Conservation (phyloP, 2,329 filamentous ascomycete species). For the Pestalotiopsis fici region DNA sequence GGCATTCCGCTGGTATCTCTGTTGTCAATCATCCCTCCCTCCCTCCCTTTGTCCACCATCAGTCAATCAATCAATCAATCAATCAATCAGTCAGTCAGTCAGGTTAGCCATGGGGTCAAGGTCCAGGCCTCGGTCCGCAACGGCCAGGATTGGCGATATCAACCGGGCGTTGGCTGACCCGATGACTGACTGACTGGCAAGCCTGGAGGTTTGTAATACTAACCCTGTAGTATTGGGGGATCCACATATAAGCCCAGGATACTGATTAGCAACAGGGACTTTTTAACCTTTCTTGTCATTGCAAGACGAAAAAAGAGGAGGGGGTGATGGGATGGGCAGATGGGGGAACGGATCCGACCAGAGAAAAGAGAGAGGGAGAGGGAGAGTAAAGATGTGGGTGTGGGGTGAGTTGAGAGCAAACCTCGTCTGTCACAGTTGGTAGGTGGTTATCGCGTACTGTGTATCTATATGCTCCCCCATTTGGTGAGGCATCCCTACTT, state of each 20-base stretch:
- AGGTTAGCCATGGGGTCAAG: constrained; percentile 14
- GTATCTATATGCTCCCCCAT: background rate
- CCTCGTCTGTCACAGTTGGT: constrained; percentile 1
- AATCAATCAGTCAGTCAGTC: too few species aligned
- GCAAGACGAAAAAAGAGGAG: constrained; percentile 21
- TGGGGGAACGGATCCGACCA: constrained; percentile 12
- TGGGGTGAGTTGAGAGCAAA: constrained; percentile 16
- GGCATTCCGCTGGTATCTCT: background rate
- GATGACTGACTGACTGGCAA: constrained; percentile 20
- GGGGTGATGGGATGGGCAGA: background rate
- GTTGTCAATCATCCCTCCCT: background rate
- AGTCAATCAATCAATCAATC: too few species aligned
- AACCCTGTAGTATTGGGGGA: constrained; percentile 17
- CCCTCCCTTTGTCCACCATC: background rate
- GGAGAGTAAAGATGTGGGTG: constrained; percentile 8
- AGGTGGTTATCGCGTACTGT: background rate
- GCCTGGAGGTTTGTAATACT: constrained; percentile 24
- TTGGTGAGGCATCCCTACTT: background rate
- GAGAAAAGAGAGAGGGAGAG: constrained; percentile 19
- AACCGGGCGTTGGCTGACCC: constrained; percentile 24
- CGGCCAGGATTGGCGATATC: constrained; percentile 19
- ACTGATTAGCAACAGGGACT: constrained; percentile 30
- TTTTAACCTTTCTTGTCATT: constrained; percentile 12
- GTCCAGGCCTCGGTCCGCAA: constrained; percentile 24
- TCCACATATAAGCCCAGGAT: constrained; percentile 20